Evolutionary conservation across 106 monocot genomes (phyloP).

Genomic region (Acorus gramineus): DNA sequence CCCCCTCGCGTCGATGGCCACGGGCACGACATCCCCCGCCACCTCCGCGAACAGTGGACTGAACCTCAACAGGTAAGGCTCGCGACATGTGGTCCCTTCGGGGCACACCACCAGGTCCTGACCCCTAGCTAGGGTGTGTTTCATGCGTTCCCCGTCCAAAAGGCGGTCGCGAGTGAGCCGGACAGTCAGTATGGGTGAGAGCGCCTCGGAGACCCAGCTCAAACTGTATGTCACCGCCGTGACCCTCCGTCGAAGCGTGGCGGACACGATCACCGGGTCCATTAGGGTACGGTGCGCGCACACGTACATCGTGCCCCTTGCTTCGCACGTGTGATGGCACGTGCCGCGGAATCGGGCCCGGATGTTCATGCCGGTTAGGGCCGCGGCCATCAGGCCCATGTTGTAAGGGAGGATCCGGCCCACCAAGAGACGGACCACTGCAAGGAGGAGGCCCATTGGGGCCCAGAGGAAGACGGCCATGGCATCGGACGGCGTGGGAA

Average conservation of each 20-base stretch:
- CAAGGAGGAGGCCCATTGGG: constrained; percentile 38
- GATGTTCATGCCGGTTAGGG: constrained; percentile 30
- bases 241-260: constrained; percentile 8
- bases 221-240: constrained; percentile 39
- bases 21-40: constrained; percentile 8
- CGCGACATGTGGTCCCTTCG: constrained; percentile 13
- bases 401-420: constrained; percentile 30
- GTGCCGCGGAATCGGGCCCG: constrained; percentile 5
- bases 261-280: constrained; percentile 38
- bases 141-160: not conserved
- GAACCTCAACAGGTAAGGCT: constrained; percentile 15
- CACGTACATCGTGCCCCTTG: constrained; percentile 17
- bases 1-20: constrained; percentile 10
- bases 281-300: constrained; percentile 44
- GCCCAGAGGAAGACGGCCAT: constrained; percentile 33
- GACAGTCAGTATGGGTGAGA: too few relatives aligned
- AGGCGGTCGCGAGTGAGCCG: too few relatives aligned
- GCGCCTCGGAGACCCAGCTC: constrained; percentile 36
- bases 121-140: constrained; percentile 4
- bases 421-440: constrained; percentile 16
- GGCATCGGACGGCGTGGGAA: constrained; percentile 21
- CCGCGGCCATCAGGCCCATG: constrained; percentile 1
- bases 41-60: constrained; percentile 17
- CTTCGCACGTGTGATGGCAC: too few relatives aligned
- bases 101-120: constrained; percentile 18